Evolutionary conservation across 2,329 filamentous ascomycete genomes (phyloP).

Genomic region (Exophiala xenobiotica): DNA sequence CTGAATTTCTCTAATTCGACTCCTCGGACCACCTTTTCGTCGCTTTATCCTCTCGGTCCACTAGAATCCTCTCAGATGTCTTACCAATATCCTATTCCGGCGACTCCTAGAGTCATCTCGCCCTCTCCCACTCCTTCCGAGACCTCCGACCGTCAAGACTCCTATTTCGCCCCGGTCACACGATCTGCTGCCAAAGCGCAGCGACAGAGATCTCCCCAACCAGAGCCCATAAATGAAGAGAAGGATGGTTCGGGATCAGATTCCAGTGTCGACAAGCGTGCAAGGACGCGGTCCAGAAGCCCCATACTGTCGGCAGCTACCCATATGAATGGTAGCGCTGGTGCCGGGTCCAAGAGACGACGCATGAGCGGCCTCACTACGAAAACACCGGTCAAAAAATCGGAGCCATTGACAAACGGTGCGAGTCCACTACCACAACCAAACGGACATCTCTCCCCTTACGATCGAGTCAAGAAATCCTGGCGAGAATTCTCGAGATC

Average conservation of each 20-base stretch:
- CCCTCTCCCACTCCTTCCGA: constrained; percentile 76
- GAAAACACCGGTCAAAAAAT: constrained; percentile 46
- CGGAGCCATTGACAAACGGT: constrained; percentile 41
- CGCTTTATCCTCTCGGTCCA: neutral
- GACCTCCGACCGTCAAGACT: constrained; percentile 53
- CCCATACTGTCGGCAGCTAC: constrained; percentile 50
- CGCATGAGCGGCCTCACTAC: constrained; percentile 53
- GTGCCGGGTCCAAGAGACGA: constrained; percentile 37
- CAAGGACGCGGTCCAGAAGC: constrained; percentile 70
- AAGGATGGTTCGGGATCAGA: constrained; percentile 53
- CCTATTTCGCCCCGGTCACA: constrained; percentile 72
- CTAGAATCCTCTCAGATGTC: constrained; percentile 40
- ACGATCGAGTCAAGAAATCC: constrained; percentile 59
- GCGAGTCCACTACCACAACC: constrained; percentile 36
- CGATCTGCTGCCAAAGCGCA: constrained; percentile 63
- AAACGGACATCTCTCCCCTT: constrained; percentile 71
- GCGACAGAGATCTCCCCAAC: constrained; percentile 52
- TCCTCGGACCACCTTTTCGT: neutral
- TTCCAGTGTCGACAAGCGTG: constrained; percentile 55
- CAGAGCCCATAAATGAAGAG: constrained; percentile 60
- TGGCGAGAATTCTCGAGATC: constrained; percentile 89
- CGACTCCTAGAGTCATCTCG: constrained; percentile 83
- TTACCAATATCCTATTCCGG: constrained; percentile 61
- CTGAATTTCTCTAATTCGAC: neutral
- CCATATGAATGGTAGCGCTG: constrained; percentile 24